Base-by-base conservation (phyloP, 371 early-diverging fungal genomes). In the Syncephalastrum racemosum region DNA sequence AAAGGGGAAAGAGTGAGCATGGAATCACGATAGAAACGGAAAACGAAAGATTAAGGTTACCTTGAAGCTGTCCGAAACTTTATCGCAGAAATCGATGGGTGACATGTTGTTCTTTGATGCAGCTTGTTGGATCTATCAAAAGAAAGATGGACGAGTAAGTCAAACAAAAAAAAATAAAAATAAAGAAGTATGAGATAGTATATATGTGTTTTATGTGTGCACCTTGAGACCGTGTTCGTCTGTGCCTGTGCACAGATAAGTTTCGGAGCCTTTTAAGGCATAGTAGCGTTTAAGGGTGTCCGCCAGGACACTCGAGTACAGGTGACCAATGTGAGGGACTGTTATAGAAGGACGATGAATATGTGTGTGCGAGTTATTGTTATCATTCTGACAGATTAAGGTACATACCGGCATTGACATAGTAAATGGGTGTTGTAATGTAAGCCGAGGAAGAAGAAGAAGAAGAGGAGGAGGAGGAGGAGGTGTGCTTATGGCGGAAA, bases 191-290 rank as follows among this genome's bases (percentile, higher is more conserved):
- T n/a, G n/a, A n/a, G n/a, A n/a, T n/a, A 13, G 39, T 42, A 13
- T 20, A 15, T 55, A 2, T 58, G 4, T 2, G 5, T 4, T 59
- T 2, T 19, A 40, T 24, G 16, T 8, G 2, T 56, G 19, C 63
- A 90, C 92, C 83, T 98, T 98, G 5, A 92, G 79, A 4, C 98
- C 98, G 72, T 98, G 98, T 66, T 98, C 98, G 61, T 98, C 98
- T 4, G 96, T 97, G 40, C 98, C 98, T 1, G 94, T 93, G 19
- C 85, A 80, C 40, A 92, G 69, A 20, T 90, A 55, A 8, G 67
- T 75, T 10, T 70, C 63, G 15, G 77, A 66, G 19, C 93, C 93
- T 46, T 80, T 84, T 46, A 95, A 56, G 19, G 75, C 79, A 50
- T 88, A 82, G 66, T 85, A 94, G 14, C 97, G 77, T 50, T 81